A percentile compares a stretch with the other conserved stretches of the same genome.
phyloP scores from a whole-genome alignment of 2,329 filamentous ascomycete species.

The Nannizziopsis arthrosporioides region DNA sequence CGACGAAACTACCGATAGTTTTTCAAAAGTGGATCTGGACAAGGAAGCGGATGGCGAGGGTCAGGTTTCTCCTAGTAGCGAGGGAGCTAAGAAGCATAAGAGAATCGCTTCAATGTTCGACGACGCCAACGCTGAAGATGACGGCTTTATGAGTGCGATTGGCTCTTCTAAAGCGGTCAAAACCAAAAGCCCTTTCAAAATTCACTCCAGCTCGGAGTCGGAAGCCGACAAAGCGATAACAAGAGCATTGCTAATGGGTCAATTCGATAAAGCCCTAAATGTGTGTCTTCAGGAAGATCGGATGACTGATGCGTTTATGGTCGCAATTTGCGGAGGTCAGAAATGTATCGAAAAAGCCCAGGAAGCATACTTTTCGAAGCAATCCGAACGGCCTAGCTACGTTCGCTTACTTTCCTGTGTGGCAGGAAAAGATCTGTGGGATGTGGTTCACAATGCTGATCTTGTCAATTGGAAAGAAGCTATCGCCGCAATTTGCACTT shows the following conservation, averaged over 20 bases:
- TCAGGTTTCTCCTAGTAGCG: constrained; percentile 28
- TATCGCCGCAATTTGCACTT: constrained; percentile 92
- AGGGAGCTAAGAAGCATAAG: constrained; percentile 45
- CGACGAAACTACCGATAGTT: constrained; percentile 38
- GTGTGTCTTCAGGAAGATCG: constrained; percentile 79
- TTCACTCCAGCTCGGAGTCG: constrained; percentile 74
- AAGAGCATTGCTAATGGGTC: constrained; percentile 72
- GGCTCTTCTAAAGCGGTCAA: constrained; percentile 74
- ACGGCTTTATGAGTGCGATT: constrained; percentile 77
- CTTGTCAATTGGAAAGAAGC: constrained; percentile 91
- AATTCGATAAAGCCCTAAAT: constrained; percentile 81
- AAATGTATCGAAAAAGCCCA: constrained; percentile 91
- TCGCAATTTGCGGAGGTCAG: constrained; percentile 91
- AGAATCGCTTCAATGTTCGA: constrained; percentile 73
- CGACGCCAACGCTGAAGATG: constrained; percentile 50
- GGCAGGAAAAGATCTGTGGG: constrained; percentile 94
- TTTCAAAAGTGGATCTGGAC: constrained; percentile 32
- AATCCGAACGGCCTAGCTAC: constrained; percentile 76
- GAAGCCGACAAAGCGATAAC: constrained; percentile 78
- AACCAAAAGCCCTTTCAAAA: constrained; percentile 86
- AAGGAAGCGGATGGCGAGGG: constrained; percentile 37
- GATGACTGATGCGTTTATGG: constrained; percentile 92
- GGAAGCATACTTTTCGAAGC: constrained; percentile 74
- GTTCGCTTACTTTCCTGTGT: constrained; percentile 81
- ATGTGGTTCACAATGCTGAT: constrained; percentile 92